Base-by-base conservation (phyloP, 176 grass and related monocot species). In the Paspalum notatum region DNA sequence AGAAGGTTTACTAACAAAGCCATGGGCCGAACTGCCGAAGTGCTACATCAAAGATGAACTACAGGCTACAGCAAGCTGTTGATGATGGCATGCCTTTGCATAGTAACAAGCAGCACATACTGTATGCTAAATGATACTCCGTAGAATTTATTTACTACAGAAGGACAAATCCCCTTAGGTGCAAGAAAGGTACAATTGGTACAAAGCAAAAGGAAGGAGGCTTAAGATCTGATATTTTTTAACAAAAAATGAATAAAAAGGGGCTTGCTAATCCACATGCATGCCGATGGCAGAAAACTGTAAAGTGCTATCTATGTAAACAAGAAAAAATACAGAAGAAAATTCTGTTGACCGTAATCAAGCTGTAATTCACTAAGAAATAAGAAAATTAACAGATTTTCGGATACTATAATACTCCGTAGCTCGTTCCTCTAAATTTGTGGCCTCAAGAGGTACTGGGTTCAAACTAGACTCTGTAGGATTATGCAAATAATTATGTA, bases 161-260 rank as follows among this genome's bases (percentile, higher is more conserved):
- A 24, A 53, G 43, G 76, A 75, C 53, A 68, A 20, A 73, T 63
- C 56, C 43, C 52, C 12, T 38, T 55, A 13, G 48, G 66, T 26
- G 65, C 72, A 77, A 70, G 43, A 32, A 55, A 78, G 40, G 73
- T 72, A 78, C 47, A 55, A 41, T 4, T 49, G 40, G 79, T 72
- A 72, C 56, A 18, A 77, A 25, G 15, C 57, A 74, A 41, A 85
- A 41, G 18, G 68, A 26, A 72, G 32, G 57, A 16, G 8, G 32
- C 75, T 71, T 71, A 62, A 78, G 57, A 62, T 85, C 42, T 62
- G 13, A 4, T 51, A 7, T 56, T 41, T 69, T 51, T 45, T 4
- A 3, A 9, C 7, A 60, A 17, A 51, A 39, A 38, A 41, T 26
- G 17, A 63, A 64, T 68, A 45, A 50, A 38, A 17, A 78, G 14